Conservation (phyloP, 805 yeast species). For the Yueomyces sp. region DNA sequence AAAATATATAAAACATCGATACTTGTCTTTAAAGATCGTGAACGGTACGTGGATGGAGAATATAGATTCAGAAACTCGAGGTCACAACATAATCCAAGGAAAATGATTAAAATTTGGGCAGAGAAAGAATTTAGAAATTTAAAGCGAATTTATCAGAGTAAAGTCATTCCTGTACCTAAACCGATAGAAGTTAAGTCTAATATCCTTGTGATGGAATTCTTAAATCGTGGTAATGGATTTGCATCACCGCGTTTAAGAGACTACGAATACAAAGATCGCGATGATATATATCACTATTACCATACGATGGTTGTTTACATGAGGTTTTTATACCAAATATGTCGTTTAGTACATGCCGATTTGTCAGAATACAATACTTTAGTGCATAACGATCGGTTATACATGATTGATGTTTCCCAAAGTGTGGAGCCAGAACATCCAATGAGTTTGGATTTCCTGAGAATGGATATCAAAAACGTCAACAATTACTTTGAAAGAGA, state of each 20-base stretch:
- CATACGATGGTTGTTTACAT: constrained; percentile 71
- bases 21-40: constrained; percentile 92
- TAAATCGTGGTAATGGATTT: constrained; percentile 63
- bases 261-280: constrained; percentile 56
- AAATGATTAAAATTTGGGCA: constrained; percentile 97
- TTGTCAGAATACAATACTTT: constrained; percentile 87
- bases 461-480: constrained; percentile 96
- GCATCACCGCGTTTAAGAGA: constrained; percentile 87
- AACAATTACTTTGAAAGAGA: constrained; percentile 73
- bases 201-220: constrained; percentile 88
- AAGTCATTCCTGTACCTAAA: constrained; percentile 79
- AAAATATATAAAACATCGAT: constrained; percentile 95
- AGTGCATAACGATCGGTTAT: constrained; percentile 64
- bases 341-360: constrained; percentile 93
- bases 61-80: constrained; percentile 80
- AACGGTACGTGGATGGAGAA: constrained; percentile 92
- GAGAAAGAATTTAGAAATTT: constrained; percentile 92
- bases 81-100: constrained; percentile 82
- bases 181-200: constrained; percentile 83
- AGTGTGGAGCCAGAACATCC: constrained; percentile 98
- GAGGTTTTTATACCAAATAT: constrained; percentile 75
- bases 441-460: constrained; percentile 81
- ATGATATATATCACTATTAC: constrained; percentile 55
- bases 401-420: constrained; percentile 93
- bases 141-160: constrained; percentile 63